phyloP scores from a whole-genome alignment of 176 grass and related monocot species.

The Paspalum vaginatum region DNA sequence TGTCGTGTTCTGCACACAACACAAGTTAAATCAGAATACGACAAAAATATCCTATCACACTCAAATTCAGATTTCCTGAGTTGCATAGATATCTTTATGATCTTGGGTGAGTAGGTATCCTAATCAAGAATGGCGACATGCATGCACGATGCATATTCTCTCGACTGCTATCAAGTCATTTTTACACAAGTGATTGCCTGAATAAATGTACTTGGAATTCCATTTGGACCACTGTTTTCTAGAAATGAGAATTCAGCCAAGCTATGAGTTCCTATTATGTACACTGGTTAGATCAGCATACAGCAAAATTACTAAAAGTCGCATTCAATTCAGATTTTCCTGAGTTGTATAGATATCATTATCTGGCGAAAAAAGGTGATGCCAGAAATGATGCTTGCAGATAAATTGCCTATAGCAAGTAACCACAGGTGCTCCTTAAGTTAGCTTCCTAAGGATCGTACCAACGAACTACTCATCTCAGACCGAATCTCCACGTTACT shows the following conservation, averaged over 20 bases:
- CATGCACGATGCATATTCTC: neutral
- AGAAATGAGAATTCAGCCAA: neutral
- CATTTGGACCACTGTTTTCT: neutral
- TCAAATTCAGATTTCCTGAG: too few species aligned
- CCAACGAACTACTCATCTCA: neutral
- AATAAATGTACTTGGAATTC: neutral
- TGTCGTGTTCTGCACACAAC: too few species aligned
- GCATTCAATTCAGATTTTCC: neutral
- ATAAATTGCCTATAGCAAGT: conserved; percentile 3
- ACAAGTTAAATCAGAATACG: too few species aligned
- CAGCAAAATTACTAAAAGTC: neutral
- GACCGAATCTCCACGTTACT: neutral
- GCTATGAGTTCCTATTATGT: neutral
- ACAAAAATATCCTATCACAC: too few species aligned
- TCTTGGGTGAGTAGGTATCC: neutral
- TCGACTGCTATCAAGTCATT: neutral
- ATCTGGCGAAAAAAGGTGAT: neutral
- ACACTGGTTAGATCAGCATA: neutral
- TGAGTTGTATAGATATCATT: neutral
- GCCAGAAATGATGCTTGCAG: neutral
- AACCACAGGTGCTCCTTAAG: neutral
- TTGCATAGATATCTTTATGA: neutral
- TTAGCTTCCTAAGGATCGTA: neutral
- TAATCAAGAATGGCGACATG: neutral
- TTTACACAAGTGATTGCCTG: neutral